Evolutionary conservation across 148 eudicot genomes (phyloP).

Genomic region (Arbutus unedo): DNA sequence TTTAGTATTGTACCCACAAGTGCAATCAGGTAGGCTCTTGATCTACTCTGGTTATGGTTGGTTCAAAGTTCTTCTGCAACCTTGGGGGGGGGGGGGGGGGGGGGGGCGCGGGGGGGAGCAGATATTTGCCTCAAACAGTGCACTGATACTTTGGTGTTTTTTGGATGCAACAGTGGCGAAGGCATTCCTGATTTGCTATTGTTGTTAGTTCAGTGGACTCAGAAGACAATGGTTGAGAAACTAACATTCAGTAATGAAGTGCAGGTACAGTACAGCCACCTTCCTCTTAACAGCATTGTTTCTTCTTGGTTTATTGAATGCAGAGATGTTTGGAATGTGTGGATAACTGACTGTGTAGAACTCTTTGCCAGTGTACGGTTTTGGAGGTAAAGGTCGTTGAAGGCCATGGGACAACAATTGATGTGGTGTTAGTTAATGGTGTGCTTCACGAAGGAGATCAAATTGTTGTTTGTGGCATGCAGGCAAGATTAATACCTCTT

Average conservation of each 20-base stretch:
- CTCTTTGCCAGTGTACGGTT: slow-evolving; percentile 68
- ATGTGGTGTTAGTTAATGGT: slow-evolving; percentile 83
- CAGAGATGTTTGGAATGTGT: background rate
- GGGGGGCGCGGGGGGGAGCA: too few relatives aligned
- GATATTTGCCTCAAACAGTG: background rate
- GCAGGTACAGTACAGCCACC: slow-evolving; percentile 41
- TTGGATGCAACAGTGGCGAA: slow-evolving; percentile 61
- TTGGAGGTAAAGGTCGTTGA: slow-evolving; percentile 92
- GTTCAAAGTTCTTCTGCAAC: slow-evolving; percentile 6
- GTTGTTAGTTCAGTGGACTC: slow-evolving; percentile 72
- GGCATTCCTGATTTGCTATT: slow-evolving; percentile 77
- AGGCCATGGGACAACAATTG: slow-evolving; percentile 90
- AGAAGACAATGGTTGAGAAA: slow-evolving; percentile 75
- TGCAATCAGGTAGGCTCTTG: slow-evolving; percentile 63
- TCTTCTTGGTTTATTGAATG: background rate
- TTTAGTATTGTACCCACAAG: slow-evolving; percentile 90
- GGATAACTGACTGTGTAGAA: slow-evolving; percentile 18
- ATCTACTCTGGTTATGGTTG: background rate
- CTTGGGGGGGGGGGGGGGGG: background rate
- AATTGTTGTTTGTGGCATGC: slow-evolving; percentile 83
- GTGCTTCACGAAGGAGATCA: slow-evolving; percentile 92
- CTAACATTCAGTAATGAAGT: slow-evolving; percentile 70
- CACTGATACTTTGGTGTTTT: slow-evolving; percentile 6
- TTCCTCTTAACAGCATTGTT: background rate
- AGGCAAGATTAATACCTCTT: slow-evolving; percentile 40